A percentile compares a stretch with the other conserved stretches of the same genome.
These are phyloP conservation scores for Datura wrightii DNA, from an alignment of 257 asterid genomes.

Conservation along the genomic window DNA sequence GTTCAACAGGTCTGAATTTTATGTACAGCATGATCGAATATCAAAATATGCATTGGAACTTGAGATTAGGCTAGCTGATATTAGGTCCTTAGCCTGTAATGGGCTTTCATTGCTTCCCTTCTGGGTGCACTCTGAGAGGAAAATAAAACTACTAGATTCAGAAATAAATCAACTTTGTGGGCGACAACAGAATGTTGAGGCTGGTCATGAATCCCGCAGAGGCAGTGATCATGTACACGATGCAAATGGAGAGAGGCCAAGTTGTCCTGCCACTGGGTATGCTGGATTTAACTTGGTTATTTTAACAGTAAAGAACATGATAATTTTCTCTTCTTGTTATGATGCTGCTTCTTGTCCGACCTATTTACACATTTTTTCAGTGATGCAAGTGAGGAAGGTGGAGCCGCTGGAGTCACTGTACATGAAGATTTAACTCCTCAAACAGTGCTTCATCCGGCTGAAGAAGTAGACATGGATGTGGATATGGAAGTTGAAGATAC, in stretches of 20 bases:
- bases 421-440: constrained; percentile 45
- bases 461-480: constrained; percentile 93
- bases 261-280: constrained; percentile 41
- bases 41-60: constrained; percentile 60
- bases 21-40: constrained; percentile 45
- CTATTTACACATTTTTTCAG: constrained; percentile 31
- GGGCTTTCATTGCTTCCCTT: constrained; percentile 72
- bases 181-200: constrained; percentile 40
- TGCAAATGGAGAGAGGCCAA: constrained; percentile 43
- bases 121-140: constrained; percentile 79
- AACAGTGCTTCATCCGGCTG: constrained; percentile 49
- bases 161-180: constrained; percentile 44
- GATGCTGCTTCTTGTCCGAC: constrained; percentile 34
- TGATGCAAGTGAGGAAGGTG: constrained; percentile 44
- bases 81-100: constrained; percentile 70
- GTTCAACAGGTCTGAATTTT: constrained; percentile 54
- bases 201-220: constrained; percentile 38
- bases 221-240: constrained; percentile 7
- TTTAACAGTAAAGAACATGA: background rate
- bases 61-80: constrained; percentile 78
- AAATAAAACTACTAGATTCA: constrained; percentile 65
- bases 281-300: constrained; percentile 22
- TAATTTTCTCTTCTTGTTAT: constrained; percentile 38
- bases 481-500: constrained; percentile 98
- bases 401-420: constrained; percentile 39